These are phyloP conservation scores for Phytophthora sp. DNA, from an alignment of 352 stramenopile species.

Conservation along the genomic window DNA sequence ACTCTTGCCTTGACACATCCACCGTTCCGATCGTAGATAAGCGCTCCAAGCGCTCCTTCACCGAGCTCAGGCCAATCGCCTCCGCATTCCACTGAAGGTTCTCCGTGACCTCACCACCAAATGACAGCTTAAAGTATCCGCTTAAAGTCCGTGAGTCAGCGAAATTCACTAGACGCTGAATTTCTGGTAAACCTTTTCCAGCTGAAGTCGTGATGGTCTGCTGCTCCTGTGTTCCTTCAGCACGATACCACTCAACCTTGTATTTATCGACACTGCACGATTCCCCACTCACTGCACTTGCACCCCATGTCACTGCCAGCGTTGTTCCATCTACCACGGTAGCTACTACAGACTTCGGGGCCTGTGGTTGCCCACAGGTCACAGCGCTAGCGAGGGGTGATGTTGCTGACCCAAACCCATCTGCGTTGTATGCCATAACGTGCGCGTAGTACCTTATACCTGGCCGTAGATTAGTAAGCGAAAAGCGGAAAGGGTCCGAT, in stretches of 20 bases:
- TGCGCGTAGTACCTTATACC: slow-evolving; percentile 77
- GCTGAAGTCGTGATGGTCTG: slow-evolving; percentile 84
- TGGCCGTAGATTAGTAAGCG: slow-evolving; percentile 58
- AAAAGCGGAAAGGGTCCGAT: slow-evolving; percentile 87
- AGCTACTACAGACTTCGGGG: slow-evolving; percentile 50
- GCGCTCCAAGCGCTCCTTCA: slow-evolving; percentile 73
- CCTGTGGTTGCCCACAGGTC: slow-evolving; percentile 59
- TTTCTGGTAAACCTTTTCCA: slow-evolving; percentile 65
- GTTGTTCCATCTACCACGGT: slow-evolving; percentile 64
- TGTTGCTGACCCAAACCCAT: slow-evolving; percentile 40
- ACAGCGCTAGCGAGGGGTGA: slow-evolving; percentile 60
- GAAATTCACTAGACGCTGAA: slow-evolving; percentile 69
- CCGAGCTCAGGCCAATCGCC: slow-evolving; percentile 57
- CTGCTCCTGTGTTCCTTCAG: slow-evolving; percentile 55
- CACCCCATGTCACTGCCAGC: slow-evolving; percentile 55
- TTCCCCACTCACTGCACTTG: slow-evolving; percentile 29
- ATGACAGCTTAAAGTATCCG: slow-evolving; percentile 76
- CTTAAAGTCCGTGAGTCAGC: slow-evolving; percentile 59
- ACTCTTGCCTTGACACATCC: slow-evolving; percentile 53
- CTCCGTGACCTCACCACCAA: slow-evolving; percentile 61
- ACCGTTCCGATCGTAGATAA: slow-evolving; percentile 71
- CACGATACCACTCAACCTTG: slow-evolving; percentile 80
- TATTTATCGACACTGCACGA: slow-evolving; percentile 67
- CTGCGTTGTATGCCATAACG: slow-evolving; percentile 83
- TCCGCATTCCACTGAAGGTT: slow-evolving; percentile 80